These are phyloP conservation scores for Castanea mollissima DNA, from an alignment of 306 rosid species.

Conservation along the genomic window DNA sequence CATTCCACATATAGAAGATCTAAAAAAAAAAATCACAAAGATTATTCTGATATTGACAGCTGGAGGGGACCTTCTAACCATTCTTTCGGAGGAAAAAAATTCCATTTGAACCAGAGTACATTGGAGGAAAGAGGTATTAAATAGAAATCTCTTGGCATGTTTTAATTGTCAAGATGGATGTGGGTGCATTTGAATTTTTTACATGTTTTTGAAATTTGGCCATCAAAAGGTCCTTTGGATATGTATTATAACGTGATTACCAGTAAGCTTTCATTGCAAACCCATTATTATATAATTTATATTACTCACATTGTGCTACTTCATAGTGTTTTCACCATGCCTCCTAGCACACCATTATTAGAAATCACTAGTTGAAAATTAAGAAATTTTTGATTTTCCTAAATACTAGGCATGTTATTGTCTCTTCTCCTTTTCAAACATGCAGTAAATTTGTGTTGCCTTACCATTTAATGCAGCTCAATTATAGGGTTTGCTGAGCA, in stretches of 20 bases:
- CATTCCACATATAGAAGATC: too few relatives aligned
- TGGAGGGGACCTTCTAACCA: too few relatives aligned
- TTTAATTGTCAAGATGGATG: background rate
- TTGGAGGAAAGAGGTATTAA: background rate
- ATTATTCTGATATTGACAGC: too few relatives aligned
- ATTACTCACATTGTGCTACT: background rate
- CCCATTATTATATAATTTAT: background rate
- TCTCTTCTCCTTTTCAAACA: conserved; percentile 7
- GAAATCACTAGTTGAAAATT: background rate
- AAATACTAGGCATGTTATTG: background rate
- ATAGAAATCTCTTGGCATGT: background rate
- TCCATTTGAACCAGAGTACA: too few relatives aligned
- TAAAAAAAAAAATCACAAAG: too few relatives aligned
- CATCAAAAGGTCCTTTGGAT: background rate
- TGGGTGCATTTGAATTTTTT: background rate
- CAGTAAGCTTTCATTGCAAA: background rate
- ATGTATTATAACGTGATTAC: background rate
- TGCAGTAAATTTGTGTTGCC: conserved; percentile 16
- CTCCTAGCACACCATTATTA: background rate
- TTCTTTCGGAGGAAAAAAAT: too few relatives aligned
- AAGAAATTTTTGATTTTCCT: background rate
- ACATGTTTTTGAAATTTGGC: background rate
- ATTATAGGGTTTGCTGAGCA: conserved; percentile 86
- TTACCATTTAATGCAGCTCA: conserved; percentile 58
- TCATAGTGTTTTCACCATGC: background rate